Evolutionary conservation across 2,329 filamentous ascomycete species (phyloP).

Genomic region (Fusarium sp.): DNA sequence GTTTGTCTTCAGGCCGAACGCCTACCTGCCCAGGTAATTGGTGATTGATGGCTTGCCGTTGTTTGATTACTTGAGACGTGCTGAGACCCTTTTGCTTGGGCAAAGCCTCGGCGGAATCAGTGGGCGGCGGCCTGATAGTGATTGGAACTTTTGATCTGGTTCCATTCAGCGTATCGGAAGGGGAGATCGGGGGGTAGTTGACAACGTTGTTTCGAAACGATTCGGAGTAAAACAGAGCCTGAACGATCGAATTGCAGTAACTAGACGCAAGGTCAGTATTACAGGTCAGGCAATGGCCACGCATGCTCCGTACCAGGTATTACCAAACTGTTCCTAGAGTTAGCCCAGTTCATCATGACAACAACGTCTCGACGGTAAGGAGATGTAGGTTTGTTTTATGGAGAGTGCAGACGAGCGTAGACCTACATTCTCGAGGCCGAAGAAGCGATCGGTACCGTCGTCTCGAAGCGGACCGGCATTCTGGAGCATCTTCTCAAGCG

Average conservation of each 20-base stretch:
- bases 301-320: slow-evolving; percentile 80
- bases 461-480: slow-evolving; percentile 81
- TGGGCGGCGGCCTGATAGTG: slow-evolving; percentile 66
- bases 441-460: slow-evolving; percentile 98
- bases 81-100: slow-evolving; percentile 62
- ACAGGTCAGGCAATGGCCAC: slow-evolving; percentile 4
- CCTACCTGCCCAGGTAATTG: slow-evolving; percentile 63
- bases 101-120: slow-evolving; percentile 51
- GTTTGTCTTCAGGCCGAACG: slow-evolving; percentile 84
- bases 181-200: slow-evolving; percentile 81
- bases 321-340: slow-evolving; percentile 78
- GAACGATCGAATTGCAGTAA: slow-evolving; percentile 98
- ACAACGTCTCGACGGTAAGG: slow-evolving; percentile 1
- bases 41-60: slow-evolving; percentile 64
- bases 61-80: slow-evolving; percentile 65
- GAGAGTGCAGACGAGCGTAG: slow-evolving; percentile 13
- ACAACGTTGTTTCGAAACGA: slow-evolving; percentile 94
- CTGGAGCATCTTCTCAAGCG: slow-evolving; percentile 78
- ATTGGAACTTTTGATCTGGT: slow-evolving; percentile 65
- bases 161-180: slow-evolving; percentile 74
- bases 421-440: slow-evolving; percentile 96
- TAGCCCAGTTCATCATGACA: slow-evolving; percentile 43
- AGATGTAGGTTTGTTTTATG: slow-evolving; percentile 1
- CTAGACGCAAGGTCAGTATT: slow-evolving; percentile 57
- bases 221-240: slow-evolving; percentile 95